phyloP scores from a whole-genome alignment of 1,139 yeast genomes.

The Pichia sp. region DNA sequence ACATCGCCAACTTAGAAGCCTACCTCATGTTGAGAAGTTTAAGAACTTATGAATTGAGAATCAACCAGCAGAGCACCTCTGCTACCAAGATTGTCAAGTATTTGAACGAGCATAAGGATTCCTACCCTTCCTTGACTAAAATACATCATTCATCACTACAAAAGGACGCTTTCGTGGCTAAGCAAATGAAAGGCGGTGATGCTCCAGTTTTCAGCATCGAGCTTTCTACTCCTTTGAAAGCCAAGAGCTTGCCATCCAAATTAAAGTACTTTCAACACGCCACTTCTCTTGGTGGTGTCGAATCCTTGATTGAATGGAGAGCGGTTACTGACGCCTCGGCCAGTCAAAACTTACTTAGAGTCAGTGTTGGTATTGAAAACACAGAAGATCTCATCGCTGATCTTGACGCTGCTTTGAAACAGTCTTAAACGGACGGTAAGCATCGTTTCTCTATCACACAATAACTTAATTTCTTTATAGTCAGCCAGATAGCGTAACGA shows the following conservation, averaged over 20 bases:
- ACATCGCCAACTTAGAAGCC: constrained; percentile 72
- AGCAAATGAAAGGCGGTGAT: constrained; percentile 61
- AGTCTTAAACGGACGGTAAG: background rate
- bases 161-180: constrained; percentile 53
- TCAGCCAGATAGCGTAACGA: background rate
- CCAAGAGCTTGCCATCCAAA: constrained; percentile 61
- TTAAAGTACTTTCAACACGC: constrained; percentile 80
- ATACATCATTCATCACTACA: constrained; percentile 76
- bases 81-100: constrained; percentile 61
- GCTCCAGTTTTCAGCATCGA: constrained; percentile 75
- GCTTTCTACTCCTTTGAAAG: constrained; percentile 48
- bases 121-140: constrained; percentile 46
- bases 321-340: constrained; percentile 63
- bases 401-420: constrained; percentile 42
- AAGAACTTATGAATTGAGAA: constrained; percentile 71
- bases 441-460: background rate
- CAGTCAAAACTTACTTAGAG: constrained; percentile 54
- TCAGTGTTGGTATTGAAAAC: constrained; percentile 77
- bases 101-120: constrained; percentile 45
- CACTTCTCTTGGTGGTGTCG: constrained; percentile 92
- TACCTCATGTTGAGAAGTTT: constrained; percentile 71
- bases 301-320: constrained; percentile 88
- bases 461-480: background rate
- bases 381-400: constrained; percentile 66
- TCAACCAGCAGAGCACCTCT: constrained; percentile 58